Percentiles rank a stretch among this genome's conserved stretches.
Evolutionary conservation across 2,329 filamentous ascomycete genomes (phyloP).

Genomic region (Trichoderma guizhouense): DNA sequence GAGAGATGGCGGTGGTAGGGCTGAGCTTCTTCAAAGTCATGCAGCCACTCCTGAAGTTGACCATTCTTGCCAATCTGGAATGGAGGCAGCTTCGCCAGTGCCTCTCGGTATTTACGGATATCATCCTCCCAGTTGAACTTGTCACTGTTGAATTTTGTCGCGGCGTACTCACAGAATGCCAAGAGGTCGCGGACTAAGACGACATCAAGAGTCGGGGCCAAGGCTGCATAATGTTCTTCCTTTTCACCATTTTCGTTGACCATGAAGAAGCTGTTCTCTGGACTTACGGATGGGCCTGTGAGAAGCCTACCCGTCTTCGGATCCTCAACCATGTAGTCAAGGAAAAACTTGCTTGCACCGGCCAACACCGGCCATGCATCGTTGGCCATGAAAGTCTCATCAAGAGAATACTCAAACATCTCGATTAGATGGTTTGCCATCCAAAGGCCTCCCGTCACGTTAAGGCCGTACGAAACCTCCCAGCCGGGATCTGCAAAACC

Average conservation of each 20-base stretch:
- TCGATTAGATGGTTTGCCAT: constrained; percentile 14
- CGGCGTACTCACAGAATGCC: constrained; percentile 2
- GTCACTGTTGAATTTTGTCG: background rate
- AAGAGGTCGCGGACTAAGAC: constrained; percentile 16
- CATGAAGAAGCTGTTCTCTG: constrained; percentile 18
- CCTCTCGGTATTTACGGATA: background rate
- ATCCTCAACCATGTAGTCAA: constrained; percentile 19
- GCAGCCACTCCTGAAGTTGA: constrained; percentile 16
- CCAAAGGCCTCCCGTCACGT: constrained; percentile 17
- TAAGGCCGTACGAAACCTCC: constrained; percentile 15
- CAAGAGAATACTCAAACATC: constrained; percentile 13
- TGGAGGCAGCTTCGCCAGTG: constrained; percentile 6
- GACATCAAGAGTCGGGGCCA: constrained; percentile 15
- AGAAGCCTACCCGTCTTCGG: constrained; percentile 13
- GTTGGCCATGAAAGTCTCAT: background rate
- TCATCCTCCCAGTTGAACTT: background rate
- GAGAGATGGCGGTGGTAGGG: constrained; percentile 18
- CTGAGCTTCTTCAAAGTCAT: constrained; percentile 18
- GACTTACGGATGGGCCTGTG: constrained; percentile 15
- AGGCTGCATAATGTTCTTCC: constrained; percentile 1
- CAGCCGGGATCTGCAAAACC: constrained; percentile 16
- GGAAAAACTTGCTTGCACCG: constrained; percentile 9
- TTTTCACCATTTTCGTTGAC: background rate
- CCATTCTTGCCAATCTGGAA: constrained; percentile 18
- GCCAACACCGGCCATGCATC: background rate